phyloP scores from a whole-genome alignment of 2,329 filamentous ascomycete species.

The Trichoderma sp. region DNA sequence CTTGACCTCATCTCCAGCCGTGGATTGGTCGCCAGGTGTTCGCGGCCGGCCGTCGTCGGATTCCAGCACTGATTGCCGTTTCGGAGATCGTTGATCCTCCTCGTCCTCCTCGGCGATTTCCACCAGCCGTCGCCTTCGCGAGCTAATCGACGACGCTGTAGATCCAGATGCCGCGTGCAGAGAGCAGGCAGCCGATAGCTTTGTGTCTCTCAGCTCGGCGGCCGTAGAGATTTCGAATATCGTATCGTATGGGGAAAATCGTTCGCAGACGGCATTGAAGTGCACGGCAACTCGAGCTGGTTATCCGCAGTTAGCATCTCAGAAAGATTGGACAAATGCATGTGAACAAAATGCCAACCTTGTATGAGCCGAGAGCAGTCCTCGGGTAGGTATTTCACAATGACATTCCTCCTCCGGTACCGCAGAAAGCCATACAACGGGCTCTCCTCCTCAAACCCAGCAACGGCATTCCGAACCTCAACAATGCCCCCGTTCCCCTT shows the following conservation, averaged over 20 bases:
- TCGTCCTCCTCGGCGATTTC: conserved; percentile 94
- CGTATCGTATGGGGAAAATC: conserved; percentile 82
- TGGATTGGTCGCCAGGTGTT: conserved; percentile 28
- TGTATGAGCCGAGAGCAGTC: conserved; percentile 86
- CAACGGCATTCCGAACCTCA: conserved; percentile 76
- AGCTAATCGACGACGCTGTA: conserved; percentile 79
- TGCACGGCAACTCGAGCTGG: conserved; percentile 78
- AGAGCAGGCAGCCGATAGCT: conserved; percentile 83
- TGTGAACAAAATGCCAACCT: conserved; percentile 56
- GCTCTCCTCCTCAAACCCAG: conserved; percentile 75
- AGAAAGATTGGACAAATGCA: background rate
- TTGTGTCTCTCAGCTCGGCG: conserved; percentile 80
- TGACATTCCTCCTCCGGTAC: conserved; percentile 83
- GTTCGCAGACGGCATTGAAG: conserved; percentile 63
- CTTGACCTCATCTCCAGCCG: conserved; percentile 39
- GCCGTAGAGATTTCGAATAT: conserved; percentile 71
- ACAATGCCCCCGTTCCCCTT: conserved; percentile 77
- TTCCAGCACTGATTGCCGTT: conserved; percentile 56
- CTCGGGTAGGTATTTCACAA: conserved; percentile 90
- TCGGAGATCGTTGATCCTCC: conserved; percentile 61
- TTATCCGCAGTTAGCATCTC: background rate
- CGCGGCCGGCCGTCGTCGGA: conserved; percentile 30
- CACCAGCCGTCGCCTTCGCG: conserved; percentile 72
- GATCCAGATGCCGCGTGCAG: conserved; percentile 85
- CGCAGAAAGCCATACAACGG: conserved; percentile 89